A percentile compares a stretch with the other conserved stretches of the same genome.
Evolutionary conservation across 2,329 filamentous ascomycete genomes (phyloP).

Genomic region (Pseudonectria buxi): DNA sequence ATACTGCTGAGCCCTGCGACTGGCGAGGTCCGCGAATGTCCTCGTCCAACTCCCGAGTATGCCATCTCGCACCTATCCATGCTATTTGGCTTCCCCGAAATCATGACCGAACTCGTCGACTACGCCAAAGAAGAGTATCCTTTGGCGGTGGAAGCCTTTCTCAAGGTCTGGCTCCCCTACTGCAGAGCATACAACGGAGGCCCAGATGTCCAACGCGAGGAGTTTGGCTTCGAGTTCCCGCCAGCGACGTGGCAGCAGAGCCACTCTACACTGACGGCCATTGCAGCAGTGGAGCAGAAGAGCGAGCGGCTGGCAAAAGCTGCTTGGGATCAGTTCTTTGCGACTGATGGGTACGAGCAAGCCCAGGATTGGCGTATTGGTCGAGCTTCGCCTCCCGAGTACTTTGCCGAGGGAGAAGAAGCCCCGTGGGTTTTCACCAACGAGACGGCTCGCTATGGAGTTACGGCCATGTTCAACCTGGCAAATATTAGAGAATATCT

Average conservation of each 20-base stretch:
- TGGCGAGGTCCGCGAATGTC: constrained; percentile 12
- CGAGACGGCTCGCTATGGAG: constrained; percentile 10
- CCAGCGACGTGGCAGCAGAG: constrained; percentile 11
- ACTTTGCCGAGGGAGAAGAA: constrained; percentile 8
- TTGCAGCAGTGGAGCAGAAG: constrained; percentile 9
- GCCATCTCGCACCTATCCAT: constrained; percentile 13
- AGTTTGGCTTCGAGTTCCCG: constrained; percentile 13
- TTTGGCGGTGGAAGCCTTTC: constrained; percentile 2
- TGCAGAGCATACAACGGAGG: constrained; percentile 12
- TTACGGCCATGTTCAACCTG: constrained; percentile 10
- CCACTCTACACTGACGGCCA: constrained; percentile 11
- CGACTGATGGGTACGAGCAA: constrained; percentile 8
- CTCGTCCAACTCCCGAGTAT: constrained; percentile 9
- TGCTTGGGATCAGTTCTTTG: constrained; percentile 12
- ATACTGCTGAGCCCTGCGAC: constrained; percentile 11
- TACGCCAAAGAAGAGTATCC: constrained; percentile 8
- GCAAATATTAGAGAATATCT: constrained; percentile 10
- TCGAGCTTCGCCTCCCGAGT: constrained; percentile 6
- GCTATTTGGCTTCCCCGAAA: constrained; percentile 13
- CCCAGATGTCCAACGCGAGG: constrained; percentile 4
- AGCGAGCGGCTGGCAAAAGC: constrained; percentile 4
- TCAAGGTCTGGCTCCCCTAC: constrained; percentile 8
- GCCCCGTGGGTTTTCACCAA: constrained; percentile 9
- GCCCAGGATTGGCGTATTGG: constrained; percentile 4
- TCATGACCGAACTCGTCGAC: constrained; percentile 9